Conservation (phyloP, 306 rosid species). For the Dicorynia guianensis region DNA sequence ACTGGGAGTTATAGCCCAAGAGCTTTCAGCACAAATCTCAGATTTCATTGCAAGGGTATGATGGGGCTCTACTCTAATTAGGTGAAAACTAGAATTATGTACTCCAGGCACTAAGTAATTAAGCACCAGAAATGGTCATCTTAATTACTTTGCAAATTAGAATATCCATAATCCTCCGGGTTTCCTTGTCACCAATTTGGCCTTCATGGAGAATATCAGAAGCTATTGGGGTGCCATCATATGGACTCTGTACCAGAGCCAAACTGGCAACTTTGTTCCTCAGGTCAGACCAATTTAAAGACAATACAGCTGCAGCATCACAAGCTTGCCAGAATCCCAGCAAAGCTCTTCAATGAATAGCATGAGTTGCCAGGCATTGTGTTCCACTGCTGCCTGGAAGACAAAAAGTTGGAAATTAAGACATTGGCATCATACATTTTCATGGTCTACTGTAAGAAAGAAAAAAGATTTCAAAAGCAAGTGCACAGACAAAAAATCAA, state of each 20-base stretch:
- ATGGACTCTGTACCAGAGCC: slow-evolving; percentile 84
- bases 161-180: slow-evolving; percentile 77
- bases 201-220: slow-evolving; percentile 82
- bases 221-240: slow-evolving; percentile 87
- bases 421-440: not conserved
- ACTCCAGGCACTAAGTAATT: not conserved
- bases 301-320: slow-evolving; percentile 77
- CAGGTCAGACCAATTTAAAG: slow-evolving; percentile 71
- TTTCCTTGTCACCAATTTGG: slow-evolving; percentile 84
- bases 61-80: not conserved
- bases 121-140: slow-evolving; percentile 50
- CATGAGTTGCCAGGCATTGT: slow-evolving; percentile 84
- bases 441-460: not conserved
- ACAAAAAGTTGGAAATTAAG: slow-evolving; percentile 12
- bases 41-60: not conserved
- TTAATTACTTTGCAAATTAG: slow-evolving; percentile 81
- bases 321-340: slow-evolving; percentile 83
- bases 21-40: slow-evolving; percentile 6
- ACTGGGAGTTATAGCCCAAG: not conserved
- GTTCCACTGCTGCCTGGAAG: slow-evolving; percentile 74
- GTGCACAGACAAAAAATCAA: not conserved
- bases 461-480: not conserved
- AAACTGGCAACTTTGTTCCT: slow-evolving; percentile 85
- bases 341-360: slow-evolving; percentile 81
- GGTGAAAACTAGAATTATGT: not conserved